These are phyloP conservation scores for Coleophoma eucalyptorum DNA, from an alignment of 2,329 filamentous ascomycete species.

Conservation along the genomic window DNA sequence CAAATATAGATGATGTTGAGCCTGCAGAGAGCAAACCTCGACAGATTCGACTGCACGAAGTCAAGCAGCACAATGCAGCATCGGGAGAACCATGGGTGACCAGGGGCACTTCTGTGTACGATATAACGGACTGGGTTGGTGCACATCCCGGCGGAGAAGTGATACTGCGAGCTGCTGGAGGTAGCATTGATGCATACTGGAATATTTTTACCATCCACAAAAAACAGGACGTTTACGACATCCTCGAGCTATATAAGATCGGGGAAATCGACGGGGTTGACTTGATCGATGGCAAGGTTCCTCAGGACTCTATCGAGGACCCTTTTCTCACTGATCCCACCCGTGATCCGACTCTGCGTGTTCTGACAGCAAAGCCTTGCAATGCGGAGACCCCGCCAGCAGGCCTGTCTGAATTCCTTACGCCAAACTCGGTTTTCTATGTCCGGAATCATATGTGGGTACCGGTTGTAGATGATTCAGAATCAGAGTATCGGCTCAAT, in stretches of 20 bases:
- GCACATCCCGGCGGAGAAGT: conserved; percentile 66
- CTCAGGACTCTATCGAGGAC: conserved; percentile 52
- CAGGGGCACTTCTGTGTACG: conserved; percentile 61
- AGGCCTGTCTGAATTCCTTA: conserved; percentile 46
- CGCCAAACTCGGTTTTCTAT: conserved; percentile 46
- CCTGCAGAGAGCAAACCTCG: background rate
- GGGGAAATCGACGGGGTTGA: conserved; percentile 57
- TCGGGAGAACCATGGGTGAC: conserved; percentile 59
- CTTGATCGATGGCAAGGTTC: conserved; percentile 51
- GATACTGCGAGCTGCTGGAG: conserved; percentile 62
- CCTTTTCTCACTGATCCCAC: conserved; percentile 52
- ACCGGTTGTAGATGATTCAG: conserved; percentile 32
- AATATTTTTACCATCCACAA: conserved; percentile 69
- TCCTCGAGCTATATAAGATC: conserved; percentile 61
- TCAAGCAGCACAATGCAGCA: conserved; percentile 47
- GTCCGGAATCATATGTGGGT: conserved; percentile 51
- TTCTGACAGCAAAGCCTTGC: conserved; percentile 50
- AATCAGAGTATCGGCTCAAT: conserved; percentile 35
- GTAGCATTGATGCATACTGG: conserved; percentile 65
- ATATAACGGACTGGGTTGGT: conserved; percentile 65
- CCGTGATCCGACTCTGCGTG: conserved; percentile 46
- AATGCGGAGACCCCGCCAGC: conserved; percentile 57
- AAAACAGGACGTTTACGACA: conserved; percentile 58
- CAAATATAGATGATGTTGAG: too few relatives aligned
- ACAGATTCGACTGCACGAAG: conserved; percentile 38